Base-by-base conservation (phyloP, 495 filamentous ascomycete genomes). In the Annulohypoxylon nitens region DNA sequence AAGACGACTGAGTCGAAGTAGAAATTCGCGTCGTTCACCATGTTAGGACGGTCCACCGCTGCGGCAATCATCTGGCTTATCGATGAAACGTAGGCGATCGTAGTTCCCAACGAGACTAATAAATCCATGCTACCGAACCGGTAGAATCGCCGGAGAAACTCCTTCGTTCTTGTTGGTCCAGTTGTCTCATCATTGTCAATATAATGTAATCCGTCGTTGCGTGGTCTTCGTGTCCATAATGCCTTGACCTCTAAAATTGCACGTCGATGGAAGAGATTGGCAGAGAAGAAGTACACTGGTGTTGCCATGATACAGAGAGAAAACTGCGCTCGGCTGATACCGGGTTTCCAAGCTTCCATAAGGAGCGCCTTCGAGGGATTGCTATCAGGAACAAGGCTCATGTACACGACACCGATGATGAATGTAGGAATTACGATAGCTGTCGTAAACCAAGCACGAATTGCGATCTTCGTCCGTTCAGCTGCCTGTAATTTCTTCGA, bases 1-100 rank as follows among this genome's bases (percentile, higher is more conserved):
- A 98, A 97, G 1, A 97, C 93, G 2, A 97, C 96, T 2, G 94
- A 93, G 79, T 98, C 96, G 74, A 98, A 98, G 76, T 97, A 98
- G 8, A 90, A 92, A 8, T 90, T 86, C 14, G 82, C 83, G 59
- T 90, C 84, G 16, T 83, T 79, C 11, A 84, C 77, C 53, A 63
- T 69, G 5, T 54, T 20, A 5, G 76, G 62, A 12, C 78, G 71
- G 23, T 81, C 67, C 64, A 79, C 85, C 1, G 90, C 93, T 25
- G 90, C 90, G 45, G 91, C 86, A 25, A 92, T 90, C 64, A 98
- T 85, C 59, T 96, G 88, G 8, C 90, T 92, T 55, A 98, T 81
- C 0, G 93, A 97, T 0, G 93, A 88, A 73, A 97, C 83, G 76
- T 98, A 98, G 1, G 95, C 95, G 53, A 98, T 92, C 4, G 89